Evolutionary conservation across 441 rosid species (phyloP).

Genomic region (Arabidopsis lyrata): DNA sequence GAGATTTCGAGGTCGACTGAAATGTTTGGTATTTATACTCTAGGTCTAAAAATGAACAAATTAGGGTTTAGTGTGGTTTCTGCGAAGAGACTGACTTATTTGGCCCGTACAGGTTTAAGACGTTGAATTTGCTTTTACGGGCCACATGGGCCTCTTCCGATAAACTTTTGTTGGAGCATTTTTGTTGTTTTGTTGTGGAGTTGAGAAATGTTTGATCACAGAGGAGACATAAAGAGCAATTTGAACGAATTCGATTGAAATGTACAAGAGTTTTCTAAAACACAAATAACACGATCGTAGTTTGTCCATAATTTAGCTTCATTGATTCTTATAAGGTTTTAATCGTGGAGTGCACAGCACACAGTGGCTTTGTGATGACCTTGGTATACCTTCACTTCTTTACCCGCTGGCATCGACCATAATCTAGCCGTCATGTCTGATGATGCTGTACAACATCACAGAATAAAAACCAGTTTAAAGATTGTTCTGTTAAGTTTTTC

Average conservation of each 20-base stretch:
- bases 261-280: constrained; percentile 30
- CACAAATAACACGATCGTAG: constrained; percentile 3
- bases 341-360: constrained; percentile 94
- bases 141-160: constrained; percentile 21
- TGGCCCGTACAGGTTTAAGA: constrained; percentile 20
- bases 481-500: neutral
- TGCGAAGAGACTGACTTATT: neutral
- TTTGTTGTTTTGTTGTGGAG: neutral
- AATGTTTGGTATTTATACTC: constrained; percentile 16
- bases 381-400: constrained; percentile 76
- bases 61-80: constrained; percentile 36
- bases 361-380: constrained; percentile 92
- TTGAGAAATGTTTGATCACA: neutral
- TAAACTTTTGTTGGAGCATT: neutral
- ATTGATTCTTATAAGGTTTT: constrained; percentile 24
- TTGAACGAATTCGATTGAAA: constrained; percentile 13
- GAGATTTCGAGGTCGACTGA: neutral
- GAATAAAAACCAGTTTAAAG: constrained; percentile 23
- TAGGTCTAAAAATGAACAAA: constrained; percentile 17
- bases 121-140: neutral
- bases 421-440: constrained; percentile 90
- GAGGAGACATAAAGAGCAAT: neutral
- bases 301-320: constrained; percentile 14
- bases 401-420: constrained; percentile 74
- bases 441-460: constrained; percentile 61